Evolutionary conservation across 257 asterid species (phyloP), one percentile per base, ranked within the genome.

Genomic region (Vinca minor): DNA sequence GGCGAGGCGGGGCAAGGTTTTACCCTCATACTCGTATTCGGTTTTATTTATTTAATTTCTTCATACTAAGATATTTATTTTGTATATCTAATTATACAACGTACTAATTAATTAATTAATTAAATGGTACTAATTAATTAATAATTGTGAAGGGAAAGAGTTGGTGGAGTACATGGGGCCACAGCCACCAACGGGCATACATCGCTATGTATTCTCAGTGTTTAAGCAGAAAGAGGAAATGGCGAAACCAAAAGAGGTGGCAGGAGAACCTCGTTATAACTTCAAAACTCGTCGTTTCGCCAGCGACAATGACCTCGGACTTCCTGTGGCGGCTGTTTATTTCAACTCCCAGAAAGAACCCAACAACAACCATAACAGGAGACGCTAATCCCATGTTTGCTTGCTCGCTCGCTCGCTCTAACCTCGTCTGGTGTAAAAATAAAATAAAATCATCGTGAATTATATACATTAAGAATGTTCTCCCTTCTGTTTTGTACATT

Each of bases 311-410:
- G 74, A 71, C 0, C 77, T 78, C 1, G 89, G 77, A 6, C 74
- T 81, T 3, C 83, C 87, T 5, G 82, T 81, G 8, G 83, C 83
- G 3, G 89, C 87, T 10, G 59, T 84, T 1, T 84, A 78, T 46
- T 83, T 78, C 63, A 74, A 72, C 34, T 77, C 89, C 17, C 86
- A 80, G 6, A 83, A 74, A 61, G 78, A 78, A 67, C 71, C 70
- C 23, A 60, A 29, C 47, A 70, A 39, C 60, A 74, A 58, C n/a
- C n/a, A n/a, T n/a, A n/a, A n/a, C n/a, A n/a, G n/a, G n/a, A n/a
- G n/a, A n/a, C n/a, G n/a, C n/a, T n/a, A n/a, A n/a, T n/a, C n/a
- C n/a, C n/a, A n/a, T n/a, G n/a, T n/a, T n/a, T n/a, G n/a, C n/a
- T n/a, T n/a, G n/a, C n/a, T n/a, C n/a, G n/a, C n/a, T n/a, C n/a